A percentile compares a stretch with the other conserved stretches of the same genome.
Evolutionary conservation across 768 basidiomycete species (phyloP).

Genomic region (Tricholoma sp.): DNA sequence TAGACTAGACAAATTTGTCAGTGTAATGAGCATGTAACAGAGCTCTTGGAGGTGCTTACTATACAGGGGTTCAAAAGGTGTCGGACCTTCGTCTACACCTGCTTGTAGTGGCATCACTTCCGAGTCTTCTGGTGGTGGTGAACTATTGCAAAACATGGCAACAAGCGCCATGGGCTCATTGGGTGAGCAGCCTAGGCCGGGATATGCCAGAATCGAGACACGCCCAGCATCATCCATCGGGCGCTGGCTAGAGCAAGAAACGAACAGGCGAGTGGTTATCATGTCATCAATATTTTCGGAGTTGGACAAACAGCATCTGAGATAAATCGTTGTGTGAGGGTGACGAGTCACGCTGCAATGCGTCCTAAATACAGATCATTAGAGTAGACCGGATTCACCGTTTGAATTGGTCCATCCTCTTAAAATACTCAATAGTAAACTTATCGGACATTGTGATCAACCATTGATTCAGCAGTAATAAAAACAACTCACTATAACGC

Average conservation of each 20-base stretch:
- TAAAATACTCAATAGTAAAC: not conserved
- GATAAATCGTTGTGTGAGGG: not conserved
- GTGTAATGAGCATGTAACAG: not conserved
- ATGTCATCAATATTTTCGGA: not conserved
- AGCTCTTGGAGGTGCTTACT: not conserved
- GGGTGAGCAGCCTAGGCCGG: not conserved
- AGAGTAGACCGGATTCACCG: not conserved
- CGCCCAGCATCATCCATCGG: not conserved
- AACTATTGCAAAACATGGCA: not conserved
- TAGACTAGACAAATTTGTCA: not conserved
- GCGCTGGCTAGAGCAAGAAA: no score
- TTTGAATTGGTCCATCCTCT: not conserved
- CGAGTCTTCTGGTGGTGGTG: not conserved
- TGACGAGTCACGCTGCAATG: not conserved
- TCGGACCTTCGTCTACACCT: not conserved
- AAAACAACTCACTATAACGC: no score
- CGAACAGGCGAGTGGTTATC: not conserved
- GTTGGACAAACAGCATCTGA: not conserved
- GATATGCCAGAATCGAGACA: not conserved
- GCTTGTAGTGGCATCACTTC: not conserved
- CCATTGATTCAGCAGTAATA: not conserved
- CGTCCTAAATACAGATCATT: not conserved
- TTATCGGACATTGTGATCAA: not conserved
- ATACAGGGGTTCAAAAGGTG: not conserved
- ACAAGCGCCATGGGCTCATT: no score